Conservation (phyloP, 1,139 yeast genomes). For the Yamadazyma membranifaciens region DNA sequence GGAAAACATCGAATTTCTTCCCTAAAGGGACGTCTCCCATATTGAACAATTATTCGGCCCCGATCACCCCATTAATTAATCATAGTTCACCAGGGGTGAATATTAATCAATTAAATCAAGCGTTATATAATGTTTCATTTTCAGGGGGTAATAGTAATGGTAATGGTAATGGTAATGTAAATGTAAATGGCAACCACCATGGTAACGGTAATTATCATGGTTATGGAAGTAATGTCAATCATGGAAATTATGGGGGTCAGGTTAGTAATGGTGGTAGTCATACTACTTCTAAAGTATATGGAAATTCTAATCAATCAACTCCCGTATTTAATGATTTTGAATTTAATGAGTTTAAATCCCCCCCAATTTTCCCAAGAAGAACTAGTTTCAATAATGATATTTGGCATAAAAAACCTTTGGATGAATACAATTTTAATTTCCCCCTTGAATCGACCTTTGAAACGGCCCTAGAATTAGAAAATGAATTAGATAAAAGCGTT, state of each 20-base stretch:
- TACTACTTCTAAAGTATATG: no score
- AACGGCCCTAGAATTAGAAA: conserved; percentile 6
- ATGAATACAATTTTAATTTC: conserved; percentile 5
- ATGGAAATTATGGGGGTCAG: no score
- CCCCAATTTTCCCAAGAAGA: conserved; percentile 4
- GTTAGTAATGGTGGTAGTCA: not conserved
- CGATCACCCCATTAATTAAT: conserved; percentile 16
- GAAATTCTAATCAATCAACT: conserved; percentile 10
- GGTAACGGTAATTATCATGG: not conserved
- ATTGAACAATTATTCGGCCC: conserved; percentile 14
- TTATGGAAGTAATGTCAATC: not conserved
- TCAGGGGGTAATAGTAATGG: not conserved
- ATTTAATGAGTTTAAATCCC: conserved; percentile 5
- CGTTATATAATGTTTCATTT: not conserved
- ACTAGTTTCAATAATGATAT: conserved; percentile 9
- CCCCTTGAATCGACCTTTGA: conserved; percentile 8
- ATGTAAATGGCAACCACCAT: not conserved
- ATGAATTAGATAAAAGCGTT: conserved; percentile 8
- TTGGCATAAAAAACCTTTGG: conserved; percentile 4
- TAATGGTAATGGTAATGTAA: not conserved
- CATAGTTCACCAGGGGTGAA: conserved; percentile 1
- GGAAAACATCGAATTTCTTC: conserved; percentile 19
- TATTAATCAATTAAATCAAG: conserved; percentile 5
- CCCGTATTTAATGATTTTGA: conserved; percentile 16
- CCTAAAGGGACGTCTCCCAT: conserved; percentile 13